phyloP scores from a whole-genome alignment of 495 filamentous ascomycete species.

The Neurospora discreta region DNA sequence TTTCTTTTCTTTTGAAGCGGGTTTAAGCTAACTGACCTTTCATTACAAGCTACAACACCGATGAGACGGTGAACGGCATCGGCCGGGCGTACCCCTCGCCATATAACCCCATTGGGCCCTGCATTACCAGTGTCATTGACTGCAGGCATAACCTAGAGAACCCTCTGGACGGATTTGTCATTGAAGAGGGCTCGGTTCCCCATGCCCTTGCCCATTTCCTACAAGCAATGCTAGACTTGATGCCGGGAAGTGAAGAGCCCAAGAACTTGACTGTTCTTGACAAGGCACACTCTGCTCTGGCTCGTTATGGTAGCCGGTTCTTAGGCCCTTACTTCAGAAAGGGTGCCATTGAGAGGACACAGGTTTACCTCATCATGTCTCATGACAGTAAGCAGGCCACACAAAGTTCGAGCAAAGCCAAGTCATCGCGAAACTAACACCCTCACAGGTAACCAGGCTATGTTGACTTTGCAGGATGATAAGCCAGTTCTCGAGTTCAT shows the following conservation, averaged over 20 bases:
- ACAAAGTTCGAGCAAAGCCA: slow-evolving; percentile 3
- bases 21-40: background rate
- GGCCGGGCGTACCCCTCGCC: slow-evolving; percentile 37
- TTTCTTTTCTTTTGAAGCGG: background rate
- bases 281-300: slow-evolving; percentile 33
- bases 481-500: slow-evolving; percentile 48
- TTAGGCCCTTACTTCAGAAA: slow-evolving; percentile 45
- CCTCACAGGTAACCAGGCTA: slow-evolving; percentile 42
- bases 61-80: slow-evolving; percentile 44
- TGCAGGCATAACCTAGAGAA: slow-evolving; percentile 41
- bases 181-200: slow-evolving; percentile 55
- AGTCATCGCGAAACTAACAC: slow-evolving; percentile 1
- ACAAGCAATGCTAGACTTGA: slow-evolving; percentile 44
- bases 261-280: slow-evolving; percentile 25
- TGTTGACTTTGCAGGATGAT: slow-evolving; percentile 46
- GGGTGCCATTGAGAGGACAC: slow-evolving; percentile 46
- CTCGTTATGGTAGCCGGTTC: slow-evolving; percentile 39
- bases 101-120: slow-evolving; percentile 48
- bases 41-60: slow-evolving; percentile 43
- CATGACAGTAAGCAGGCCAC: slow-evolving; percentile 41
- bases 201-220: slow-evolving; percentile 44
- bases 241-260: slow-evolving; percentile 41
- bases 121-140: slow-evolving; percentile 55
- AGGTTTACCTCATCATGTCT: slow-evolving; percentile 61
- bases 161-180: slow-evolving; percentile 51